Evolutionary conservation across 2,329 filamentous ascomycete genomes (phyloP).

Genomic region (Aspergillaceae sp.): DNA sequence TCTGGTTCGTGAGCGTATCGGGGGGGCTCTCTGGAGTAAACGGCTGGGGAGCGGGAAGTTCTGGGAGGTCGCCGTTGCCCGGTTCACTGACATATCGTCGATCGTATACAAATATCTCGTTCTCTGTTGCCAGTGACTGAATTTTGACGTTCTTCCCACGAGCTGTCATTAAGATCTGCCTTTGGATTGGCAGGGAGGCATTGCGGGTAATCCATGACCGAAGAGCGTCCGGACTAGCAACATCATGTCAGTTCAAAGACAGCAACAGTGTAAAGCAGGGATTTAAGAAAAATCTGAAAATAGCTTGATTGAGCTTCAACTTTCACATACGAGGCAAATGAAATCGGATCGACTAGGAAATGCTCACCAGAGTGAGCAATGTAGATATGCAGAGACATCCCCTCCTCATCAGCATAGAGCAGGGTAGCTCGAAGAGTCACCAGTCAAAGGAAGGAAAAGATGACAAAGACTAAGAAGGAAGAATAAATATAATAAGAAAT

Average conservation of each 20-base stretch:
- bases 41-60: slow-evolving; percentile 46
- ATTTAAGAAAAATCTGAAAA: background rate
- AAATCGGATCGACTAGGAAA: slow-evolving; percentile 66
- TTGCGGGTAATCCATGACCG: slow-evolving; percentile 70
- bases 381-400: slow-evolving; percentile 83
- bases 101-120: slow-evolving; percentile 88
- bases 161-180: slow-evolving; percentile 79
- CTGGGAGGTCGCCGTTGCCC: slow-evolving; percentile 41
- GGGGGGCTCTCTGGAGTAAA: slow-evolving; percentile 58
- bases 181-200: slow-evolving; percentile 63
- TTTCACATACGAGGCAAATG: slow-evolving; percentile 60
- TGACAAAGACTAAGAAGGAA: slow-evolving; percentile 9
- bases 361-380: slow-evolving; percentile 88
- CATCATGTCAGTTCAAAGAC: slow-evolving; percentile 11
- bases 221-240: slow-evolving; percentile 67
- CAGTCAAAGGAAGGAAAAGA: slow-evolving; percentile 13
- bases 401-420: slow-evolving; percentile 28
- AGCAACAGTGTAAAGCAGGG: background rate
- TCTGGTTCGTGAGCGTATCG: slow-evolving; percentile 72
- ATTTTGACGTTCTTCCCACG: slow-evolving; percentile 77
- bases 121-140: slow-evolving; percentile 73
- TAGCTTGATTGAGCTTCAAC: background rate
- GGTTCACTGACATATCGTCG: slow-evolving; percentile 55
- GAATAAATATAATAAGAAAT: slow-evolving; percentile 3
- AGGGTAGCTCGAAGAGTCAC: slow-evolving; percentile 11